Evolutionary conservation across 768 basidiomycete genomes (phyloP).

Genomic region (Rhodosporidiobolus sp.): DNA sequence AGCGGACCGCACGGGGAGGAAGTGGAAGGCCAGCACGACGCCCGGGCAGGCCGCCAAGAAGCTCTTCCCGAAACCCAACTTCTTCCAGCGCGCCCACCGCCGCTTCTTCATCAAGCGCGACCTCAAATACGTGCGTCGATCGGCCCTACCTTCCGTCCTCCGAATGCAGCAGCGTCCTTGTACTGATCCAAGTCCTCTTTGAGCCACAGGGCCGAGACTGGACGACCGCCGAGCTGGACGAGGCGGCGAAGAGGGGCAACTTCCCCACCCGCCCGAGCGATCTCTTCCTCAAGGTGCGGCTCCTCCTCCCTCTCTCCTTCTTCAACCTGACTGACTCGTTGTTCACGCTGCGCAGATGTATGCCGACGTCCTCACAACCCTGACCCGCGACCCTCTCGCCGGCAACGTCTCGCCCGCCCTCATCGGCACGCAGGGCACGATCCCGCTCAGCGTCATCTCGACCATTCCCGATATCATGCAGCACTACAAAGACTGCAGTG

Average conservation of each 20-base stretch:
- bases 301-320: neutral
- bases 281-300: conserved; percentile 60
- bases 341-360: conserved; percentile 55
- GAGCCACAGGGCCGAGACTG: conserved; percentile 38
- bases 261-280: conserved; percentile 60
- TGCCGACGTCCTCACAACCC: conserved; percentile 59
- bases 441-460: conserved; percentile 63
- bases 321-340: neutral
- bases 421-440: conserved; percentile 62
- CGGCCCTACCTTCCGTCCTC: neutral
- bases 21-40: conserved; percentile 38
- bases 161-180: neutral
- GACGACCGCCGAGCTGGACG: conserved; percentile 54
- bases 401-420: conserved; percentile 63
- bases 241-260: conserved; percentile 55
- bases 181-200: neutral
- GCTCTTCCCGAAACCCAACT: conserved; percentile 52
- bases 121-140: conserved; percentile 44
- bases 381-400: conserved; percentile 59
- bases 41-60: conserved; percentile 52
- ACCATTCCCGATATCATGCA: conserved; percentile 71
- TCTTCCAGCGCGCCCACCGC: conserved; percentile 43
- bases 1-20: neutral
- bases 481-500: conserved; percentile 58
- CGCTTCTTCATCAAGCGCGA: conserved; percentile 50